Percentiles rank a stretch among this genome's conserved stretches.
These are phyloP conservation scores for Pilobolus umbonatus DNA, from an alignment of 192 early-diverging fungal genomes.

Conservation along the genomic window DNA sequence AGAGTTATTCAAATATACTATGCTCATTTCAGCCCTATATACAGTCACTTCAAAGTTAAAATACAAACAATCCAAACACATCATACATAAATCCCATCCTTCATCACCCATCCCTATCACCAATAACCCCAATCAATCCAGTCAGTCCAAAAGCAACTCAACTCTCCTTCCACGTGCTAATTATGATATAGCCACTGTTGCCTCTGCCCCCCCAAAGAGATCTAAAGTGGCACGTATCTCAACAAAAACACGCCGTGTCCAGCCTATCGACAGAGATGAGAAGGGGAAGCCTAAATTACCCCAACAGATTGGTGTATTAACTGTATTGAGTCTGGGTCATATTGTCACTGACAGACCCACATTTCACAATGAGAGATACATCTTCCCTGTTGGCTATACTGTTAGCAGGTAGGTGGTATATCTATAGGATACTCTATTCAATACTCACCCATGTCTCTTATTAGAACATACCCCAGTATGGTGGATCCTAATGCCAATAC, in stretches of 20 bases:
- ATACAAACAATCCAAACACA: no score
- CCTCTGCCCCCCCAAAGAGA: slow-evolving; percentile 25
- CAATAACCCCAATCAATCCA: no score
- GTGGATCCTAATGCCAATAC: slow-evolving; percentile 50
- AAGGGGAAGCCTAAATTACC: slow-evolving; percentile 72
- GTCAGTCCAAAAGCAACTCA: no score
- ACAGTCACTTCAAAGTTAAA: no score
- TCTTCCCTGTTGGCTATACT: slow-evolving; percentile 88
- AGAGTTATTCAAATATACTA: neutral
- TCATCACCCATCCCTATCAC: no score
- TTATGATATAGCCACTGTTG: slow-evolving; percentile 8
- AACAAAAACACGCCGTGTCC: slow-evolving; percentile 32
- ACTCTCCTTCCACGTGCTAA: no score
- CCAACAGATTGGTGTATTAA: slow-evolving; percentile 72
- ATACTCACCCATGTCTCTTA: neutral
- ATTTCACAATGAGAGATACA: slow-evolving; percentile 88
- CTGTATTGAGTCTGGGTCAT: slow-evolving; percentile 64
- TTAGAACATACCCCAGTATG: slow-evolving; percentile 65
- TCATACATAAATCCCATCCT: no score
- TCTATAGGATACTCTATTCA: neutral
- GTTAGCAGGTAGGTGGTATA: slow-evolving; percentile 33
- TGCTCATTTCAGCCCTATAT: no score
- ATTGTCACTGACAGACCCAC: slow-evolving; percentile 70
- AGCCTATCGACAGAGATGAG: slow-evolving; percentile 51
- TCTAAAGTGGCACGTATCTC: slow-evolving; percentile 21